Percentiles rank a stretch among this genome's conserved stretches.
Evolutionary conservation across 164 flowering plant genomes (phyloP).

Genomic region (Annona cherimola): DNA sequence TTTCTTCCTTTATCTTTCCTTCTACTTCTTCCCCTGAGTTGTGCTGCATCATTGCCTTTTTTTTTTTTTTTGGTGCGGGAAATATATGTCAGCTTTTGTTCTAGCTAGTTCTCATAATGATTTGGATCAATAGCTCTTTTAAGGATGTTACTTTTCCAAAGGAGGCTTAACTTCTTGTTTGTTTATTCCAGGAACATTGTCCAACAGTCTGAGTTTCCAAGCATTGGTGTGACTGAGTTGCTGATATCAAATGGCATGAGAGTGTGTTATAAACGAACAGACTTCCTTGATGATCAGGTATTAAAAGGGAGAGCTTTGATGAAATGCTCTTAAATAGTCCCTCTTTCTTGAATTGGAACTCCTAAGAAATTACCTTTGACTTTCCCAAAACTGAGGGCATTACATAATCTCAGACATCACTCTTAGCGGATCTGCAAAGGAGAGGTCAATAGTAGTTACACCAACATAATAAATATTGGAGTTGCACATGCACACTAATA

Average conservation of each 20-base stretch:
- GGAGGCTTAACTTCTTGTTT: background rate
- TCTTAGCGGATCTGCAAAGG: too few relatives aligned
- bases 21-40: background rate
- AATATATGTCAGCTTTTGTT: background rate
- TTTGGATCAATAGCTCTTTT: background rate
- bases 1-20: background rate
- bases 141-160: background rate
- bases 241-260: constrained; percentile 88
- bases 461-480: too few relatives aligned
- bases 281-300: constrained; percentile 95
- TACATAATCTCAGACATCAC: too few relatives aligned
- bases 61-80: background rate
- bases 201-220: constrained; percentile 52
- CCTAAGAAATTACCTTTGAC: background rate
- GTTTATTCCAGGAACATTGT: constrained; percentile 42
- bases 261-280: constrained; percentile 88
- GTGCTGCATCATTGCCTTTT: background rate
- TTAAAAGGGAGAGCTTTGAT: background rate
- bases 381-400: too few relatives aligned
- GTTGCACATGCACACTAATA: too few relatives aligned
- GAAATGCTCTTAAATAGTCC: background rate
- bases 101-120: background rate
- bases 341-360: background rate
- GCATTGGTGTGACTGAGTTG: constrained; percentile 71
- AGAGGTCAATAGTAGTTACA: too few relatives aligned